Evolutionary conservation across 768 basidiomycete species (phyloP).

Genomic region (Lepiota brunneoincarnata): DNA sequence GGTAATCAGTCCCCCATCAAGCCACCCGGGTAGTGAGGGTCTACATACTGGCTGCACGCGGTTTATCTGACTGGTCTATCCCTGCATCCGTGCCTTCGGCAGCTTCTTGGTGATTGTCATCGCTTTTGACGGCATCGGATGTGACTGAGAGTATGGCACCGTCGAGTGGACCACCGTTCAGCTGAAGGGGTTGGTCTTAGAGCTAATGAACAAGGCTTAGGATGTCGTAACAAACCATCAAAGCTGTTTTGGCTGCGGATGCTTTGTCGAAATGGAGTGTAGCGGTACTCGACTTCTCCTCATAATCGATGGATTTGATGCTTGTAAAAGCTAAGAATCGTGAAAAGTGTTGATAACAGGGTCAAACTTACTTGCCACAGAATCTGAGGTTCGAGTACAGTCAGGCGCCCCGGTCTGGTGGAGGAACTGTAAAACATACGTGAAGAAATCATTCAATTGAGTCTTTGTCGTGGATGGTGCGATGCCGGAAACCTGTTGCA

Average conservation of each 20-base stretch:
- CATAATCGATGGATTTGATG: constrained; percentile 61
- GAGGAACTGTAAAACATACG: constrained; percentile 42
- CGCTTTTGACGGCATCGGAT: constrained; percentile 60
- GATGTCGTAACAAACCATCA: constrained; percentile 53
- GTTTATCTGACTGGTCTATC: constrained; percentile 88
- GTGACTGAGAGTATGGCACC: constrained; percentile 67
- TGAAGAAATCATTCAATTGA: constrained; percentile 79
- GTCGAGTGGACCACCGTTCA: constrained; percentile 77
- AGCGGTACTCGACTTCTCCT: constrained; percentile 43
- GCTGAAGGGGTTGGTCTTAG: constrained; percentile 28
- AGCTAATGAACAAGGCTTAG: background rate
- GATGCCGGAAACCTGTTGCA: constrained; percentile 66
- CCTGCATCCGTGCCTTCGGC: constrained; percentile 25
- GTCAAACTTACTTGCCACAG: constrained; percentile 70
- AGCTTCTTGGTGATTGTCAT: constrained; percentile 43
- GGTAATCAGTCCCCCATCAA: background rate
- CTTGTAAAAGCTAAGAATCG: constrained; percentile 28
- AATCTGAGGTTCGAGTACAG: constrained; percentile 47
- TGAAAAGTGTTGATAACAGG: background rate
- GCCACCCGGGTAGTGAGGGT: too few relatives aligned
- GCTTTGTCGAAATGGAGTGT: constrained; percentile 81
- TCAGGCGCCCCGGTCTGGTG: background rate
- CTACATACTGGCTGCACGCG: constrained; percentile 73
- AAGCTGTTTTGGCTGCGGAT: constrained; percentile 79
- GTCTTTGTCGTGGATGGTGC: constrained; percentile 60